These are phyloP conservation scores for Metschnikowia vanudenii DNA, from an alignment of 805 yeast genomes.

Conservation along the genomic window DNA sequence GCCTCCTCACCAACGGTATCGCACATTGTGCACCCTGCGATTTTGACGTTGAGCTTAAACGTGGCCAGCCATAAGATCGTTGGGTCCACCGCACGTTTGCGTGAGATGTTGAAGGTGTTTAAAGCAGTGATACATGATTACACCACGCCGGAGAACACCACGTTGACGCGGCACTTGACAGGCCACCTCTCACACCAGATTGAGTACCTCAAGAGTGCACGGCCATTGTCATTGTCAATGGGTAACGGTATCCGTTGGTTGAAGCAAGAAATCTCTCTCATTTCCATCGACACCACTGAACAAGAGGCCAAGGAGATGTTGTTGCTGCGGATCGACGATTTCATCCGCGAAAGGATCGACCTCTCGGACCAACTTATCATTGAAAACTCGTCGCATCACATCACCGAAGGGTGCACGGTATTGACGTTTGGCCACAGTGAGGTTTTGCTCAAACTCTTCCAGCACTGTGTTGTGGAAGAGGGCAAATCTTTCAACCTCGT, in stretches of 20 bases:
- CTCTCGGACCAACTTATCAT: conserved; percentile 81
- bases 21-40: conserved; percentile 82
- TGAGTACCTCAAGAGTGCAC: conserved; percentile 83
- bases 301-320: conserved; percentile 64
- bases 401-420: conserved; percentile 72
- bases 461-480: conserved; percentile 59
- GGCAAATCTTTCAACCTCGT: conserved; percentile 71
- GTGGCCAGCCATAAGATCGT: conserved; percentile 82
- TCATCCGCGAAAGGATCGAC: conserved; percentile 80
- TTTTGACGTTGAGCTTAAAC: conserved; percentile 73
- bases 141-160: conserved; percentile 78
- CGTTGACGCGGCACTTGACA: conserved; percentile 84
- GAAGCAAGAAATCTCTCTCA: conserved; percentile 84
- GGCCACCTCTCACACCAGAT: conserved; percentile 88
- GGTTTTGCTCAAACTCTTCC: conserved; percentile 73
- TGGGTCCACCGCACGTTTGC: conserved; percentile 85
- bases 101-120: conserved; percentile 82
- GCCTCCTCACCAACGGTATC: conserved; percentile 55
- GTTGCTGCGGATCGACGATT: conserved; percentile 68
- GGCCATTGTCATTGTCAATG: conserved; percentile 92
- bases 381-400: conserved; percentile 74
- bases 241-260: conserved; percentile 98
- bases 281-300: conserved; percentile 71
- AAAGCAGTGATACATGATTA: conserved; percentile 77
- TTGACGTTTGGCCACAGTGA: conserved; percentile 87